Evolutionary conservation across 371 early-diverging fungal species (phyloP).

Genomic region (Haplosporangium sp.): DNA sequence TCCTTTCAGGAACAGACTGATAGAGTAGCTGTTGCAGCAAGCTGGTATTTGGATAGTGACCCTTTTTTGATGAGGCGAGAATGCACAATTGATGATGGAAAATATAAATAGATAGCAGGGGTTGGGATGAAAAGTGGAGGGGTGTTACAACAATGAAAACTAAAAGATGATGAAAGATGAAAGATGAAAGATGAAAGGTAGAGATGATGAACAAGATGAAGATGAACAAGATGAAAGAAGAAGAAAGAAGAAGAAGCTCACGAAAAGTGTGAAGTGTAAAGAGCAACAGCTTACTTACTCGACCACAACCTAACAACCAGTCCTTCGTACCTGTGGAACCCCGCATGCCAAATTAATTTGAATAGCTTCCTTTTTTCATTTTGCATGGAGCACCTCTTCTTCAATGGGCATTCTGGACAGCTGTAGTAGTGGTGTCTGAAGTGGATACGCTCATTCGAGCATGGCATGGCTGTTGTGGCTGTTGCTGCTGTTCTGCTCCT

Average conservation of each 20-base stretch:
- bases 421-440: too few species aligned
- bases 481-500: too few species aligned
- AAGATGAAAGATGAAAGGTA: background rate
- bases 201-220: background rate
- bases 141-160: conserved; percentile 3
- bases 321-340: background rate
- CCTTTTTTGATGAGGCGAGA: background rate
- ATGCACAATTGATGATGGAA: background rate
- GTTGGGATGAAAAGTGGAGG: background rate
- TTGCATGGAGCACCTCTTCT: too few species aligned
- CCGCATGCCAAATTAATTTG: too few species aligned
- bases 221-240: conserved; percentile 10
- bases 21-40: background rate
- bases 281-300: background rate
- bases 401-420: too few species aligned
- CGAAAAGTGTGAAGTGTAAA: background rate
- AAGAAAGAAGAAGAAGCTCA: conserved; percentile 2
- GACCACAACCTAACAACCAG: background rate
- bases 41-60: background rate
- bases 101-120: background rate
- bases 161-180: background rate
- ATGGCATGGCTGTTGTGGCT: too few species aligned
- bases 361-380: too few species aligned
- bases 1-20: conserved; percentile 1
- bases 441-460: too few species aligned